Percentiles rank a stretch among this genome's conserved stretches.
Evolutionary conservation across 768 basidiomycete genomes (phyloP).

Genomic region (Chlorophyllum brunneum): DNA sequence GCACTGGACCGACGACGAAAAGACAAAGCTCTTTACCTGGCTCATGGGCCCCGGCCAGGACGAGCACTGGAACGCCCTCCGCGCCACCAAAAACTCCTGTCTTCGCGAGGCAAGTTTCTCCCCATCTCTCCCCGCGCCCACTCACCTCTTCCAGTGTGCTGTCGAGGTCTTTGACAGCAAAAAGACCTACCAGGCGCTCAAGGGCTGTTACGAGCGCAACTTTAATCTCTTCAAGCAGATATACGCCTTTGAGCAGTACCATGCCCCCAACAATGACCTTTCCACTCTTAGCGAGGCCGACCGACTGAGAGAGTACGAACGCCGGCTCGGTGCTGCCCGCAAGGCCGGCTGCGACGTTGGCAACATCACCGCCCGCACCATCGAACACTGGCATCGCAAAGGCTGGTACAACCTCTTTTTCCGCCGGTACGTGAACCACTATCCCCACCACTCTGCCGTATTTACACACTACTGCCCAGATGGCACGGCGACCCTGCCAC

Average conservation of each 20-base stretch:
- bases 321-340: conserved; percentile 62
- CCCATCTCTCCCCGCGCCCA: conserved; percentile 4
- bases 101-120: conserved; percentile 58
- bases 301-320: conserved; percentile 67
- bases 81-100: conserved; percentile 80
- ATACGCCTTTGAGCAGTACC: conserved; percentile 61
- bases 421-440: conserved; percentile 41
- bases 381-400: conserved; percentile 76
- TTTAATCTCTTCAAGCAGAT: conserved; percentile 85
- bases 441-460: conserved; percentile 3
- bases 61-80: conserved; percentile 74
- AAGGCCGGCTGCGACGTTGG: conserved; percentile 68
- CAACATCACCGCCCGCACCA: conserved; percentile 66
- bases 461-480: conserved; percentile 27
- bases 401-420: conserved; percentile 79
- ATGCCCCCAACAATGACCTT: conserved; percentile 29
- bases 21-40: conserved; percentile 74
- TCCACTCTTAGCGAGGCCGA: conserved; percentile 52
- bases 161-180: conserved; percentile 66
- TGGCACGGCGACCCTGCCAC: conserved; percentile 68
- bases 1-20: conserved; percentile 85
- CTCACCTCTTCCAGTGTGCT: conserved; percentile 49
- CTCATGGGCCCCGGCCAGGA: conserved; percentile 69
- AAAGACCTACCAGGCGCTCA: conserved; percentile 81
- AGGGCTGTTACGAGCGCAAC: conserved; percentile 83